Base-by-base conservation (phyloP, 2,329 filamentous ascomycete species). In the Beauveria sp. region DNA sequence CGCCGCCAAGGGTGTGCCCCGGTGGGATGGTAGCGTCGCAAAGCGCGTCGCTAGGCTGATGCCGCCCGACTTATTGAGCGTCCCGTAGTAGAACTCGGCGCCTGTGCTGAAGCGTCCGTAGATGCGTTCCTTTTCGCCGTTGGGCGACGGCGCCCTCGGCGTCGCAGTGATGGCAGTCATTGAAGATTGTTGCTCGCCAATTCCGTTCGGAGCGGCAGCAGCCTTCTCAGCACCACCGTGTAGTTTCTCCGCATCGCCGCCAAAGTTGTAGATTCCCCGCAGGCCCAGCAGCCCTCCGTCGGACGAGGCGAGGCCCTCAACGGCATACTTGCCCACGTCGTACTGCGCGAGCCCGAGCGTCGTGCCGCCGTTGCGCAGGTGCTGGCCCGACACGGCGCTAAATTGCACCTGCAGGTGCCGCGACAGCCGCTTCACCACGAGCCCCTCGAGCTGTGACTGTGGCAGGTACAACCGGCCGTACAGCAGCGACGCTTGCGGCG, bases 231-330 rank as follows among this genome's bases (percentile, higher is more conserved):
- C 34, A 37, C 34, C 22, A 16, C 26, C 26, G 24, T 47, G 6
- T 40, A 28, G n/a, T 34, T 50, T 18, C 16, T 74, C 73, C 9
- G 84, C 83, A 65, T 93, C 89, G 20, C 86, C 83, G 16, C 93
- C 93, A 71, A 96, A 97, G 72, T 99, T 97, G 79, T 96, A 99
- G 1, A 99, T 79, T 0, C 92, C 94, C 28, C 93, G 84, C 63
- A 96, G 77, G 16, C 94, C 94, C 66, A 99, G 80, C 10, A 99
- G 79, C 0, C 91, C 91, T 34, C 92, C 96, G 69, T 97, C 94
- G 0, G 93, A 96, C 55, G 91, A 96, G 65, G 92, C 93, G 26
- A 99, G 81, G 26, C 92, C 93, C 70, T 99, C 94, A 0, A 93
- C 82, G 60, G 88, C 91, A 74, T 93, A 97, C 68, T 89, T 91